Evolutionary conservation across 305 asterid genomes (phyloP), one percentile per base, ranked within the genome.

Genomic region (Fraxinus latifolia): DNA sequence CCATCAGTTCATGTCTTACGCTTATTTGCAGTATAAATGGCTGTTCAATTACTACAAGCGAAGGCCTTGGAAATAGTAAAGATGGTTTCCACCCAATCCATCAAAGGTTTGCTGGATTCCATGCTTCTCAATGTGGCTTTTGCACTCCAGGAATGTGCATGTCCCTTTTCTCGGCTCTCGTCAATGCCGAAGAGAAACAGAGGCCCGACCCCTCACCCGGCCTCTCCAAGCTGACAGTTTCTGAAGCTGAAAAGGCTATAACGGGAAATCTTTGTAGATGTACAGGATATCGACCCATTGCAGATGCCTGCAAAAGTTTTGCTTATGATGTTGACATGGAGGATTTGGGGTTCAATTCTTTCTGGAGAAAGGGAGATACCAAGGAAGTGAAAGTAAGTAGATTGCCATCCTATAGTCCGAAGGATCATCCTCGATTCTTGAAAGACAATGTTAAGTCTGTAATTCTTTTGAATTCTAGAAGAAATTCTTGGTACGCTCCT

Each of bases 141-240:
- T 92, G 98, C 89, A 91, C 93, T 77, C 98, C 98, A 19, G 98
- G 98, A 68, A 89, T 94, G 89, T 94, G 96, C 82, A 83, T 93
- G 89, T 93, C 98, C 5, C 80, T 92, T 71, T 92, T 82, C 87
- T 89, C 98, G 3, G 94, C 95, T 2, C 93, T 94, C 14, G 87
- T 84, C 44, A 86, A 89, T 77, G 93, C 97, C 1, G 92, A 91
- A 44, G 92, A 87, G 58, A 74, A 77, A 5, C 29, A 84, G 21
- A 55, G 83, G 47, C 83, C 92, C 0, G 71, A 83, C 34, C 88
- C 92, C 19, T 77, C 88, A 0, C 88, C 87, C 1, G 94, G 98
- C 76, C 89, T 90, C 77, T 92, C 96, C 27, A 90, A 86, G 87
- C 85, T 92, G 36, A 90, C 93, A 70, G 89, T 83, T 67, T 88